phyloP scores from a whole-genome alignment of 176 grass and related monocot species.

The Oryza glumipatula region DNA sequence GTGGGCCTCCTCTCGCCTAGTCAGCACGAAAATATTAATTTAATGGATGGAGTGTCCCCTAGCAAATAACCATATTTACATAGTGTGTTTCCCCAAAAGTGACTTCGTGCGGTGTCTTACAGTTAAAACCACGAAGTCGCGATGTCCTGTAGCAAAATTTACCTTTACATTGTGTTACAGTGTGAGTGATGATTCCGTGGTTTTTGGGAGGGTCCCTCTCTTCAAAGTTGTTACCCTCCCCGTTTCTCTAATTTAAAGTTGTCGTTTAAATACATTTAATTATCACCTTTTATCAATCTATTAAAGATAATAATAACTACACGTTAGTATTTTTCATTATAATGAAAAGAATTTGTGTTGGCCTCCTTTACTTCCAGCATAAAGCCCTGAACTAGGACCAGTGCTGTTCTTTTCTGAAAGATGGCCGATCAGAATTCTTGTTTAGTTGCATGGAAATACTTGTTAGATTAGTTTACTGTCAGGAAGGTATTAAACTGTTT shows the following conservation, averaged over 20 bases:
- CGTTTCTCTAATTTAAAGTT: background rate
- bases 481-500: background rate
- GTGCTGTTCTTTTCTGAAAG: background rate
- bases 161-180: too few species aligned
- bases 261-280: background rate
- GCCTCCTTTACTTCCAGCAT: background rate
- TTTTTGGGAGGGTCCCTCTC: slow-evolving; percentile 21
- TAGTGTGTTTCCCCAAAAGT: too few species aligned
- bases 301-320: too few species aligned
- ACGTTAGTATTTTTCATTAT: too few species aligned
- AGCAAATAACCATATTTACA: too few species aligned
- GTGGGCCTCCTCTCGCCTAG: too few species aligned
- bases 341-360: background rate
- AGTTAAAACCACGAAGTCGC: too few species aligned
- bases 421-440: background rate
- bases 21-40: too few species aligned
- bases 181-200: background rate
- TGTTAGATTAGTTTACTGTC: background rate
- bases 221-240: background rate
- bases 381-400: background rate
- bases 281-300: background rate
- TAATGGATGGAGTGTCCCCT: too few species aligned
- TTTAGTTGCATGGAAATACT: background rate
- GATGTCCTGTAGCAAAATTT: too few species aligned
- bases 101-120: too few species aligned